These are phyloP conservation scores for Arachnomyces sp. DNA, from an alignment of 2,329 filamentous ascomycete species.

Conservation along the genomic window DNA sequence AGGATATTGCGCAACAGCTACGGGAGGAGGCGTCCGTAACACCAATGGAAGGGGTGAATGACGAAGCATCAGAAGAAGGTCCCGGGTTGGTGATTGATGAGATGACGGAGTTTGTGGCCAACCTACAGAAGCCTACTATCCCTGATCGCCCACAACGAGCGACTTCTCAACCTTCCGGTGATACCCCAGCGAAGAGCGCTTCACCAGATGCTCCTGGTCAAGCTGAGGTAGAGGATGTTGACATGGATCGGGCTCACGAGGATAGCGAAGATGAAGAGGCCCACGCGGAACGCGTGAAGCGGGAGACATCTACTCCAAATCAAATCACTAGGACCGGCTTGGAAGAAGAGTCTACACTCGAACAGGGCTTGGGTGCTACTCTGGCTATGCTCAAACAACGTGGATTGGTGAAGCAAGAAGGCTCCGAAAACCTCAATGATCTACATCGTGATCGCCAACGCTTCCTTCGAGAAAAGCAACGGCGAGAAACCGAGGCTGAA, in stretches of 20 bases:
- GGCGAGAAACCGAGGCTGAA: slow-evolving; percentile 72
- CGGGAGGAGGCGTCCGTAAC: slow-evolving; percentile 51
- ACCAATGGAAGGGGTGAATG: slow-evolving; percentile 52
- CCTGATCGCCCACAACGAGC: slow-evolving; percentile 43
- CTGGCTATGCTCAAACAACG: slow-evolving; percentile 77
- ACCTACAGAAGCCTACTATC: slow-evolving; percentile 60
- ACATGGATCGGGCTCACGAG: slow-evolving; percentile 46
- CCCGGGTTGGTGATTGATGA: slow-evolving; percentile 85
- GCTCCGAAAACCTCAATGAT: slow-evolving; percentile 56
- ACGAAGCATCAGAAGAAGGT: slow-evolving; percentile 43
- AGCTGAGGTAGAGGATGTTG: slow-evolving; percentile 45
- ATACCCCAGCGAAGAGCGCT: slow-evolving; percentile 13
- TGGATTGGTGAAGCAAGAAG: slow-evolving; percentile 62
- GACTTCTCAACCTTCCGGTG: slow-evolving; percentile 29
- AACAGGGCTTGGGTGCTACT: slow-evolving; percentile 70
- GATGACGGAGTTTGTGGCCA: slow-evolving; percentile 87
- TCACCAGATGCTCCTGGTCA: slow-evolving; percentile 26
- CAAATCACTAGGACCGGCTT: slow-evolving; percentile 57
- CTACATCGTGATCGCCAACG: slow-evolving; percentile 62
- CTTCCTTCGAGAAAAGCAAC: slow-evolving; percentile 71
- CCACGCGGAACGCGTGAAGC: slow-evolving; percentile 41
- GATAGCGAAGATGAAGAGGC: slow-evolving; percentile 44
- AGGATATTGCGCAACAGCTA: slow-evolving; percentile 77
- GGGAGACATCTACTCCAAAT: slow-evolving; percentile 36
- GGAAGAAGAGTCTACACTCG: slow-evolving; percentile 75